These are phyloP conservation scores for Candida namnaoensis DNA, from an alignment of 805 yeast genomes.

Conservation along the genomic window DNA sequence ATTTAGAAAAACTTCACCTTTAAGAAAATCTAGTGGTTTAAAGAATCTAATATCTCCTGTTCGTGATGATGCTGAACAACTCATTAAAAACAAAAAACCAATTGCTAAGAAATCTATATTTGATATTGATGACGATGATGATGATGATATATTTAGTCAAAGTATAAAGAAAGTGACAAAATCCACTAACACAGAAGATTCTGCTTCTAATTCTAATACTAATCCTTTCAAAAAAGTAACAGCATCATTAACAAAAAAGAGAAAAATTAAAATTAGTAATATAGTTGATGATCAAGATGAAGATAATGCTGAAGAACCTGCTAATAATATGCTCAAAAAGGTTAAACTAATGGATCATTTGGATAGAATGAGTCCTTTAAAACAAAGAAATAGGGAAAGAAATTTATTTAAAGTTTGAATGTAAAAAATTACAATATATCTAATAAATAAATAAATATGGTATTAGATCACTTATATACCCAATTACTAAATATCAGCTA, in stretches of 20 bases:
- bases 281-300: slow-evolving; percentile 11
- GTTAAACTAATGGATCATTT: slow-evolving; percentile 16
- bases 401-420: slow-evolving; percentile 13
- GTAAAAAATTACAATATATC: too few species aligned
- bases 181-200: slow-evolving; percentile 5
- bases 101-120: slow-evolving; percentile 9
- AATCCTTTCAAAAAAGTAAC: neutral
- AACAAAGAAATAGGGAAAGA: slow-evolving; percentile 17
- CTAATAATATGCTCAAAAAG: slow-evolving; percentile 8
- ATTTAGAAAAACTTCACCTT: slow-evolving; percentile 8
- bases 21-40: slow-evolving; percentile 15
- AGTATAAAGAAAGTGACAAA: slow-evolving; percentile 6
- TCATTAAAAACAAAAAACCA: slow-evolving; percentile 3
- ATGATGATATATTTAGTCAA: slow-evolving; percentile 16
- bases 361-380: slow-evolving; percentile 18
- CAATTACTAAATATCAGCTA: too few species aligned
- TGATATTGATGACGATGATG: slow-evolving; percentile 19
- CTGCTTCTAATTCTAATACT: slow-evolving; percentile 7
- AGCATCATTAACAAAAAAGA: slow-evolving; percentile 4
- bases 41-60: slow-evolving; percentile 15
- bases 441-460: too few species aligned
- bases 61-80: slow-evolving; percentile 1
- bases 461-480: too few species aligned
- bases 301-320: slow-evolving; percentile 8
- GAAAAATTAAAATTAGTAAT: slow-evolving; percentile 13